Evolutionary conservation across 257 asterid species (phyloP).

Genomic region (Scutellaria baicalensis): DNA sequence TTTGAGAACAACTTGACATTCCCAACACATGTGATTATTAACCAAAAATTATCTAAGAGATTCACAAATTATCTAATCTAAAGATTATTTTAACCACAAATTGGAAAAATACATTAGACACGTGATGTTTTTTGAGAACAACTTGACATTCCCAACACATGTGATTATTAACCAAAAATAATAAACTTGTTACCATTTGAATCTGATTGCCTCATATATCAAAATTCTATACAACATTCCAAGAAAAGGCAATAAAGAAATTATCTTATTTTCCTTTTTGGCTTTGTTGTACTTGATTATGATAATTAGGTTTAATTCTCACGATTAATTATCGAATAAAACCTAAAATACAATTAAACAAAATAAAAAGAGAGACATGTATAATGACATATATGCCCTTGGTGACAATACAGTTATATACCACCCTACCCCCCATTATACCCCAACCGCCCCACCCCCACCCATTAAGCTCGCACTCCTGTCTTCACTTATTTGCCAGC

Average conservation of each 20-base stretch:
- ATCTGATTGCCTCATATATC: not conserved
- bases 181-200: not conserved
- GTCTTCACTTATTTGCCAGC: constrained; percentile 25
- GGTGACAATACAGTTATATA: not conserved
- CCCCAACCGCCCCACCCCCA: not conserved
- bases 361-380: not conserved
- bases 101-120: not conserved
- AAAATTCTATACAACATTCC: not conserved
- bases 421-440: not conserved
- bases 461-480: constrained; percentile 17
- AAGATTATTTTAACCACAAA: not conserved
- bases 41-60: too few species aligned
- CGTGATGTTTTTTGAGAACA: too few species aligned
- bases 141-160: not conserved
- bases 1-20: too few species aligned
- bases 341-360: not conserved
- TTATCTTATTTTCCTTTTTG: not conserved
- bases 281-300: not conserved
- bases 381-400: too few species aligned
- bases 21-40: not conserved
- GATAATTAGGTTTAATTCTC: not conserved
- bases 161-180: not conserved
- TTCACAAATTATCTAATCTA: not conserved
- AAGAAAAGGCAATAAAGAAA: not conserved
- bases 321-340: not conserved